Percentiles rank a stretch among this genome's conserved stretches.
These are phyloP conservation scores for Ananas comosus DNA, from an alignment of 176 grass and related monocot species.

Conservation along the genomic window DNA sequence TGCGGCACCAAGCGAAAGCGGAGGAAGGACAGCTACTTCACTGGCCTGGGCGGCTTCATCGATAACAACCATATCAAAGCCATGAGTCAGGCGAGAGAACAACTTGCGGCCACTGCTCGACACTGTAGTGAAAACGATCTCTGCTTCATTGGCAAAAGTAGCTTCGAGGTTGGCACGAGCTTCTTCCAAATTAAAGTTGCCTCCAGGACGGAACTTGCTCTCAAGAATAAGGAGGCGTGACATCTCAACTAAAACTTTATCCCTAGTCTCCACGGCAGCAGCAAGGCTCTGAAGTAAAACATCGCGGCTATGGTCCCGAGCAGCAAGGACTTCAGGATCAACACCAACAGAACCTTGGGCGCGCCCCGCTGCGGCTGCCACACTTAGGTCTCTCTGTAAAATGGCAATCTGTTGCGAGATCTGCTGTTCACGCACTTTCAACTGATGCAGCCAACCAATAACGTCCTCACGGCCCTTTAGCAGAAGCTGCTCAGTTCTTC, in stretches of 20 bases:
- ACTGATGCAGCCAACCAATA: constrained; percentile 79
- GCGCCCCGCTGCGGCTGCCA: constrained; percentile 64
- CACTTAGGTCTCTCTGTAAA: constrained; percentile 70
- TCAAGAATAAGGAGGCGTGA: constrained; percentile 83
- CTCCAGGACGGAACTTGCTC: constrained; percentile 63
- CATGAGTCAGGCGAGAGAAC: constrained; percentile 94
- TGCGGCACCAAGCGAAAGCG: constrained; percentile 85
- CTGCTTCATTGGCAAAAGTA: constrained; percentile 97
- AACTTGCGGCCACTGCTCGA: constrained; percentile 92
- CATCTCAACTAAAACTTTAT: constrained; percentile 98
- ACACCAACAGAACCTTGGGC: constrained; percentile 96
- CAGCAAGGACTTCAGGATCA: constrained; percentile 85
- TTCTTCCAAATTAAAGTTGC: constrained; percentile 94
- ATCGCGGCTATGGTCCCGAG: constrained; percentile 80
- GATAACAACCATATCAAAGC: constrained; percentile 99
- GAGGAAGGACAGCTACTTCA: constrained; percentile 88
- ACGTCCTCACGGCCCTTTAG: constrained; percentile 84
- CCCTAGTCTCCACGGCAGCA: constrained; percentile 75
- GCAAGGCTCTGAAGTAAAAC: constrained; percentile 75
- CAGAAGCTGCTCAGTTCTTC: constrained; percentile 93
- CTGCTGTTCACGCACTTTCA: constrained; percentile 72
- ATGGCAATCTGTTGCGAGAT: constrained; percentile 61
- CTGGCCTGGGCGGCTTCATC: constrained; percentile 99
- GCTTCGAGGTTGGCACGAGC: constrained; percentile 87
- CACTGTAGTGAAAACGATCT: constrained; percentile 99